Percentiles rank a stretch among this genome's conserved stretches.
These are phyloP conservation scores for Auriscalpium vulgare DNA, from an alignment of 768 basidiomycete species.

Conservation along the genomic window DNA sequence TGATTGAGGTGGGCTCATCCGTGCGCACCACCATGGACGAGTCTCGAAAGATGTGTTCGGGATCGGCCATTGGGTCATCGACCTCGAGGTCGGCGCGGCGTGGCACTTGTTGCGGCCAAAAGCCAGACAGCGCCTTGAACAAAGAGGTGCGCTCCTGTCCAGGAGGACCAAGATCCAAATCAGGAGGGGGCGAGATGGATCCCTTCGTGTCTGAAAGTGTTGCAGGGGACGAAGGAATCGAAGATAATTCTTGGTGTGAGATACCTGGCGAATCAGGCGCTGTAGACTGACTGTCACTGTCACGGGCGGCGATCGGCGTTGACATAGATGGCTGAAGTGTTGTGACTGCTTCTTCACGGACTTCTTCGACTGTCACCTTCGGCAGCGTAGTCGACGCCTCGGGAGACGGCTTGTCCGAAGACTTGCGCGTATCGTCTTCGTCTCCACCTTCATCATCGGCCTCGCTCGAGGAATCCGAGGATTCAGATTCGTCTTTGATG, in stretches of 20 bases:
- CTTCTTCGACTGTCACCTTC: not conserved
- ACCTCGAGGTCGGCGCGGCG: constrained; percentile 51
- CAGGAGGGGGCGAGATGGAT: constrained; percentile 27
- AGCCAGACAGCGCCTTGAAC: constrained; percentile 73
- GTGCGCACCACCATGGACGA: constrained; percentile 92
- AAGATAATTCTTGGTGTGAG: constrained; percentile 21
- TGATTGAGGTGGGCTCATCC: constrained; percentile 96
- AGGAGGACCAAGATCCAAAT: constrained; percentile 41
- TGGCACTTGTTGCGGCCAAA: constrained; percentile 63
- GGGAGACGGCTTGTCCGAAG: constrained; percentile 22
- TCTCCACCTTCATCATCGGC: constrained; percentile 65
- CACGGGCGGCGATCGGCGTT: not conserved
- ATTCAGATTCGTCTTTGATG: constrained; percentile 75
- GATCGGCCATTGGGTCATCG: constrained; percentile 66
- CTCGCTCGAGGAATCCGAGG: constrained; percentile 56
- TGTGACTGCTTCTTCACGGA: not conserved
- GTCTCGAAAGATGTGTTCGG: constrained; percentile 91
- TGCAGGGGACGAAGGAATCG: constrained; percentile 50
- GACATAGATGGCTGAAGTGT: not conserved
- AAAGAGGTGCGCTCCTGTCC: constrained; percentile 66
- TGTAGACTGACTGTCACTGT: not conserved
- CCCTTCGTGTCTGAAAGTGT: constrained; percentile 7
- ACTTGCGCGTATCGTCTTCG: constrained; percentile 37
- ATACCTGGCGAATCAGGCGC: not conserved
- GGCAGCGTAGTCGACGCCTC: constrained; percentile 7